Evolutionary conservation across 306 rosid species (phyloP), one percentile per base, ranked within the genome.

Genomic region (Prunus armeniaca): DNA sequence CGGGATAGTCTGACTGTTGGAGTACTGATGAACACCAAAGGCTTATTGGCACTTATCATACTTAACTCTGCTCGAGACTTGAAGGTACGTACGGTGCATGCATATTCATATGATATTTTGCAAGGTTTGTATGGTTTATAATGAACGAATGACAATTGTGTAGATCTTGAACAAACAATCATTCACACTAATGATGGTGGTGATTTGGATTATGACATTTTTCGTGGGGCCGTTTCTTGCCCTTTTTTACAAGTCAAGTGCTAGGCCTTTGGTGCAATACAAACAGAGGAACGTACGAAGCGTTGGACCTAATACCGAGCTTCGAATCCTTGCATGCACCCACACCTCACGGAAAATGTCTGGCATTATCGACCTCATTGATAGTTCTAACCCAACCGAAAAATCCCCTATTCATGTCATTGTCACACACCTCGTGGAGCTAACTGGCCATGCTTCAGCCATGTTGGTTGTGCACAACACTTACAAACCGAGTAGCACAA

Each of bases 391-490:
- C 51, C 76, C 90, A 46, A 72, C 83, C 46, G 74, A 73, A 32
- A 77, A 71, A 30, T 81, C 84, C 6, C 87, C 87, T 4, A 43
- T 84, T 11, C 62, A 25, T 20, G 78, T 79, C 50, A 65, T 83
- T 0, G 86, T 78, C 17, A 73, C 81, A 27, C 82, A 81, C 43
- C 82, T 86, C 9, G 80, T 86, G 0, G 87, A 86, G 78, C 87
- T 83, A 22, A 30, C 78, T 0, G 85, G 85, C 25, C 86, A 81
- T 1, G 58, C 83, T 17, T 73, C 90, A 2, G 84, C 90, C 7
- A 86, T 86, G 90, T 65, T 86, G 27, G 81, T 86, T 17, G 87
- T 86, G 22, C 87, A 86, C 5, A 84, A 78, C 60, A 69, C 86
- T 24, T 72, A 67, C 77, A 71, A 20, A 8, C 20, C 24, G 41